Conservation (phyloP, 768 basidiomycete species). For the Terana coerulea region DNA sequence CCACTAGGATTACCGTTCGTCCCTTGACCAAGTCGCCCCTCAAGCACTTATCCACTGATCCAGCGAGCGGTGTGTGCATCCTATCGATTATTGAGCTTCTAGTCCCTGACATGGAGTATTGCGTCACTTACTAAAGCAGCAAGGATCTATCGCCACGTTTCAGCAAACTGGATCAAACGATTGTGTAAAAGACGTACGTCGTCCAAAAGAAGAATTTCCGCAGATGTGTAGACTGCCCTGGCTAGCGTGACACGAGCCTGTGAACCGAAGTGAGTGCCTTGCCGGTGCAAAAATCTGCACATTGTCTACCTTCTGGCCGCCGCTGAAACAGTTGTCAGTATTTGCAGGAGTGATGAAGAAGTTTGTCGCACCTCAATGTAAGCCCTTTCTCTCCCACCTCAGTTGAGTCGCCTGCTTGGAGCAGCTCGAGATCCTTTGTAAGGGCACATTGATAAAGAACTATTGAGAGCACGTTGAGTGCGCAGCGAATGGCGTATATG, state of each 20-base stretch:
- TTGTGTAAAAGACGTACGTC: slow-evolving; percentile 22
- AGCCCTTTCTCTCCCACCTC: slow-evolving; percentile 43
- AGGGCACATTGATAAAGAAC: slow-evolving; percentile 35
- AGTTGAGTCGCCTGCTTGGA: slow-evolving; percentile 30
- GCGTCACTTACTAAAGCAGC: slow-evolving; percentile 29
- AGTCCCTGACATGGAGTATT: slow-evolving; percentile 25
- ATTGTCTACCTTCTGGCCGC: slow-evolving; percentile 26
- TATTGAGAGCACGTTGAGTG: slow-evolving; percentile 4
- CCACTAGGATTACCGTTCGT: slow-evolving; percentile 45
- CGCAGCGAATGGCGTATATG: not conserved
- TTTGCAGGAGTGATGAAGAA: not conserved
- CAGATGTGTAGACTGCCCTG: slow-evolving; percentile 36
- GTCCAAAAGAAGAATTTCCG: slow-evolving; percentile 36
- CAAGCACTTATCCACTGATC: slow-evolving; percentile 45
- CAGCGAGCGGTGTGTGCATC: slow-evolving; percentile 46
- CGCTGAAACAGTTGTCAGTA: not conserved
- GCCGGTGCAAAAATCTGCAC: slow-evolving; percentile 30
- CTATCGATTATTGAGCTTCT: slow-evolving; percentile 15
- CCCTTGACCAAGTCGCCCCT: slow-evolving; percentile 38
- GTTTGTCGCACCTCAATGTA: slow-evolving; percentile 19
- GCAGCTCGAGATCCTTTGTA: slow-evolving; percentile 24
- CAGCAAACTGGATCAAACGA: not conserved
- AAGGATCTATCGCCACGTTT: not conserved
- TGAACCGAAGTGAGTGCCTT: slow-evolving; percentile 7
- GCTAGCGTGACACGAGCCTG: slow-evolving; percentile 39